Evolutionary conservation across 768 basidiomycete genomes (phyloP), one percentile per base, ranked within the genome.

Genomic region (Boletellus ananas): DNA sequence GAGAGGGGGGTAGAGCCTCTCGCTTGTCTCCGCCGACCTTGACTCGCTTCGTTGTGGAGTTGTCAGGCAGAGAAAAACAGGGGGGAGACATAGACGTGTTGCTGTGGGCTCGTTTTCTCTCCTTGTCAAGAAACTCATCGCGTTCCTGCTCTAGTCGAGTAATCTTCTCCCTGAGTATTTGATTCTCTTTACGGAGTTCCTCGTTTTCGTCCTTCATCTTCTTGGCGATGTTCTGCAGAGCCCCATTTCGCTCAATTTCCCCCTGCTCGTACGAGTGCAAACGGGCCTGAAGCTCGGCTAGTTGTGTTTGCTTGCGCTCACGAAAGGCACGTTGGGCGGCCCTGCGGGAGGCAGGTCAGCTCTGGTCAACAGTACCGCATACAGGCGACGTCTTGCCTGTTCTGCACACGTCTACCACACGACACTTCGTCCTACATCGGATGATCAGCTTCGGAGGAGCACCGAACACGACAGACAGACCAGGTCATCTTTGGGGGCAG

Each of bases 291-390:
- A 94, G 78, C 55, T 92, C 90, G 9, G 87, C 83, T 33, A 94
- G 84, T 61, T 92, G 90, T 4, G 86, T 83, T 64, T 93, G 90
- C 69, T 90, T 93, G 52, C 91, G 81, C 62, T 93, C 91, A 42
- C 91, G 80, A 69, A 94, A 93, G 12, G 91, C 90, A 34, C 91
- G 85, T 64, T 94, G 91, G 12, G 90, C 90, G 27, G 87, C 88
- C 62, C 91, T 91, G 58, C 14, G 44, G n/a, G 33, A 47, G 17
- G 16, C 50, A 35, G 25, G 49, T 60, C 47, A 66, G 49, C 10
- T 41, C 18, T 21, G 5, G 34, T 11, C 18, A 18, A 40, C 29
- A 34, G 21, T 47, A 25, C 10, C 45, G 18, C 14, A 48, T 33
- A 35, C 14, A 42, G 20, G 46, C 37, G 17, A 51, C 36, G 9